phyloP scores from a whole-genome alignment of 768 basidiomycete species.

The Sutorius australiensis region DNA sequence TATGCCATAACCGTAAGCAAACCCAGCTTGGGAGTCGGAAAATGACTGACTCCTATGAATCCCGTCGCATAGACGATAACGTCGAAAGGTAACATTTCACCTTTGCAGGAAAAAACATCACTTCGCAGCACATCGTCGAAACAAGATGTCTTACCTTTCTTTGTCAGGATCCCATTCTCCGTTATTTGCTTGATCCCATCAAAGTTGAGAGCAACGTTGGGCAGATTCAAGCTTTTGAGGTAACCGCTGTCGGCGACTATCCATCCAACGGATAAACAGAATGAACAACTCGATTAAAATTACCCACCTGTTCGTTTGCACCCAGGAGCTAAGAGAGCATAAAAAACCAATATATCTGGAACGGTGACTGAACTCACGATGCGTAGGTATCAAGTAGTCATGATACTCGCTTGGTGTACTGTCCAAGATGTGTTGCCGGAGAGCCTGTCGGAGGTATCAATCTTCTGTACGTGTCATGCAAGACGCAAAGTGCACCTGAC shows the following conservation, averaged over 20 bases:
- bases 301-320: slow-evolving; percentile 48
- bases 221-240: slow-evolving; percentile 18
- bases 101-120: slow-evolving; percentile 10
- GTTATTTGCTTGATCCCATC: slow-evolving; percentile 19
- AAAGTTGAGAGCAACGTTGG: slow-evolving; percentile 25
- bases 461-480: no score
- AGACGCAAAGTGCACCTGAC: slow-evolving; percentile 5
- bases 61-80: slow-evolving; percentile 35
- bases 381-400: slow-evolving; percentile 46
- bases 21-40: neutral
- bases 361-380: slow-evolving; percentile 35
- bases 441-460: slow-evolving; percentile 26
- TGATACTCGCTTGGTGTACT: slow-evolving; percentile 48
- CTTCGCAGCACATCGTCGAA: neutral
- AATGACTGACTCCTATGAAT: slow-evolving; percentile 24
- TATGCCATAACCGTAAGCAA: neutral
- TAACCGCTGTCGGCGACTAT: slow-evolving; percentile 30
- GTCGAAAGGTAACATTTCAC: slow-evolving; percentile 31
- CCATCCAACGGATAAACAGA: neutral
- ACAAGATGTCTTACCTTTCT: slow-evolving; percentile 13
- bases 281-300: neutral
- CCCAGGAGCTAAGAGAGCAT: slow-evolving; percentile 42
- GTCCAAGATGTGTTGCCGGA: slow-evolving; percentile 44
- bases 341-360: neutral
- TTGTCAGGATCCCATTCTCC: slow-evolving; percentile 23